phyloP scores from a whole-genome alignment of 345 rosid genomes.

The Crucihimalaya himalaica region DNA sequence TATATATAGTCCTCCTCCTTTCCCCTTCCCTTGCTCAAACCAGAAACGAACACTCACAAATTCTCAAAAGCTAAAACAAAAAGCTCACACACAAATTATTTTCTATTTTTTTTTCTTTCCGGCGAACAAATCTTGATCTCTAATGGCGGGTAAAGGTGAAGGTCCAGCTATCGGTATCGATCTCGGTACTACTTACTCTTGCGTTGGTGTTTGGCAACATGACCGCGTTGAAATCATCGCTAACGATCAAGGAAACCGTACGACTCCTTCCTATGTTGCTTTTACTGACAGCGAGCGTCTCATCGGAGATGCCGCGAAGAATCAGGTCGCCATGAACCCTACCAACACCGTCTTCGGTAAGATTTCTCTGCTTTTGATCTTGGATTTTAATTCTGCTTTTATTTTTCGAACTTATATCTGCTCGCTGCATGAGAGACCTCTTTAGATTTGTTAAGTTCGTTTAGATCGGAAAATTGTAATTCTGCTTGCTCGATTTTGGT shows the following conservation, averaged over 20 bases:
- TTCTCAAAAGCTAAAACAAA: background rate
- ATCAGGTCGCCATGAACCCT: slow-evolving; percentile 82
- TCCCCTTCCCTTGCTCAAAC: background rate
- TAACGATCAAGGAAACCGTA: slow-evolving; percentile 70
- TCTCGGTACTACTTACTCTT: slow-evolving; percentile 44
- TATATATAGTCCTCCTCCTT: slow-evolving; percentile 9
- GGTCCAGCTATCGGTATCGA: slow-evolving; percentile 43
- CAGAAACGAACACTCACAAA: background rate
- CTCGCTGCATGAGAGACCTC: slow-evolving; percentile 36
- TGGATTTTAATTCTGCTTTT: background rate
- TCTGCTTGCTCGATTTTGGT: background rate
- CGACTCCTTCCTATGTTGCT: slow-evolving; percentile 72
- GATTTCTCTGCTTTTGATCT: slow-evolving; percentile 11
- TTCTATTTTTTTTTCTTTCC: background rate
- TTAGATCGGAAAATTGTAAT: background rate
- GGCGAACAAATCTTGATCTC: slow-evolving; percentile 1
- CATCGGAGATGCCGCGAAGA: slow-evolving; percentile 74
- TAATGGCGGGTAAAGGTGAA: slow-evolving; percentile 42
- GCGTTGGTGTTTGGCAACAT: slow-evolving; percentile 79
- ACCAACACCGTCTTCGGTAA: slow-evolving; percentile 66
- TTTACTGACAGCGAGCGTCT: slow-evolving; percentile 63
- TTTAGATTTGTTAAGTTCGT: background rate
- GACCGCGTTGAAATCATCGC: slow-evolving; percentile 76
- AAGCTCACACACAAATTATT: background rate
- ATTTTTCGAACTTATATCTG: background rate